A percentile compares a stretch with the other conserved stretches of the same genome.
Conservation (phyloP, 331 rosid species). For the Ulmus americana region DNA sequence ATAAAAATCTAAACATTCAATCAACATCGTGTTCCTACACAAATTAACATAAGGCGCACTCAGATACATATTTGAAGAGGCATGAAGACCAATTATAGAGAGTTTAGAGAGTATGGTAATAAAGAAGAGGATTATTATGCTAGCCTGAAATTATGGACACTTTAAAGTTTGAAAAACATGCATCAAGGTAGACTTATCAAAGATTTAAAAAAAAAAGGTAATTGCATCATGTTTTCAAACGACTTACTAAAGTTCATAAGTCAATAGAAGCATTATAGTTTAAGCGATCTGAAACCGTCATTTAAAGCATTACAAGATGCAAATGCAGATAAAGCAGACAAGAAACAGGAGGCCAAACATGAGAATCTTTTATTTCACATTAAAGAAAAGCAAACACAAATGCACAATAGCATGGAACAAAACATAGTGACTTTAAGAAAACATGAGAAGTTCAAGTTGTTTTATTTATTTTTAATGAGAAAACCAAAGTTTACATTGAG, state of each 20-base stretch:
- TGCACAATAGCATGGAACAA: neutral
- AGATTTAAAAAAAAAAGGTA: neutral
- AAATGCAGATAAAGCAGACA: neutral
- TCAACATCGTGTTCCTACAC: too few relatives aligned
- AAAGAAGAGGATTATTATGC: too few relatives aligned
- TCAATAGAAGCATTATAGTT: neutral
- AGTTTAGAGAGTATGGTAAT: too few relatives aligned
- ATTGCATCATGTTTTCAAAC: neutral
- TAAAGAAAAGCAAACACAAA: neutral
- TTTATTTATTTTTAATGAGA: too few relatives aligned
- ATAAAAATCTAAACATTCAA: too few relatives aligned
- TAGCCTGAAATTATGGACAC: too few relatives aligned
- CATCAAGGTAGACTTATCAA: too few relatives aligned
- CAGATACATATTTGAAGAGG: too few relatives aligned
- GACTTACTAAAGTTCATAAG: neutral
- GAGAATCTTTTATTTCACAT: neutral
- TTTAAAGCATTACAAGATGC: neutral
- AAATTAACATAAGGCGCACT: too few relatives aligned
- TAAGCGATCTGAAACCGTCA: neutral
- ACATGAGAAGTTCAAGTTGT: neutral
- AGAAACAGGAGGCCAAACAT: neutral
- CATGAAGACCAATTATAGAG: too few relatives aligned
- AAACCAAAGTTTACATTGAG: conserved; percentile 1
- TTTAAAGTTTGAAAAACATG: too few relatives aligned
- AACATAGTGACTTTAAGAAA: neutral